Evolutionary conservation across 805 yeast species (phyloP), one percentile per base, ranked within the genome.

Genomic region (Starmerella tilneyi): DNA sequence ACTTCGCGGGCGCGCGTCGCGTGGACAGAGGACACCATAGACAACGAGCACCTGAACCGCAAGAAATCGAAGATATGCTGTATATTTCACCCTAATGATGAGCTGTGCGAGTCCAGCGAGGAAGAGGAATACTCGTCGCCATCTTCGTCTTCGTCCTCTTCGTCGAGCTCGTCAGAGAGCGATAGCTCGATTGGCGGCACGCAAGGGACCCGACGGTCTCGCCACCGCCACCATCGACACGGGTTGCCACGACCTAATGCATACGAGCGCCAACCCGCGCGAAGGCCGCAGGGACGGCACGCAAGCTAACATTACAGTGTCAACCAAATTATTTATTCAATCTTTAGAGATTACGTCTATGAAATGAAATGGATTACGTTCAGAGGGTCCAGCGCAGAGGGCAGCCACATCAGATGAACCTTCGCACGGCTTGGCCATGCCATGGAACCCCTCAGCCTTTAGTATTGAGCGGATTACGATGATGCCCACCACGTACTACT

Each of bases 21-120:
- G 43, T 89, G 96, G 96, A 70, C 79, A 7, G 83, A 81, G 29
- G 94, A 79, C 37, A 88, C 84, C 3, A 71, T 92, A 4, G 97
- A 89, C 61, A 89, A 89, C 61, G 98, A 89, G 64, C 64, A 82
- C 59, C 69, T 92, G 82, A 74, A 81, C 58, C 84, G 76, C 66
- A 92, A 92, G 67, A 86, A 85, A 60, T 76, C 94, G 11, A 89
- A 89, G 63, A 81, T 68, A 81, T 88, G 68, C 92, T 96, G 46
- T 78, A 83, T 67, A n/a, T 66, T 56, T 51, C 67, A 64, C 44
- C 63, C 63, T 16, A 56, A 54, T 21, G 54, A 69, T 50, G 59
- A 66, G 56, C 59, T 65, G 44, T 68, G 61, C 31, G 70, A 65
- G 49, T 53, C 62, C 28, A 57, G 62, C 28, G 58, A 56, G 19